phyloP scores from a whole-genome alignment of 352 stramenopile species.

The Globisporangium rhizosaccharum region DNA sequence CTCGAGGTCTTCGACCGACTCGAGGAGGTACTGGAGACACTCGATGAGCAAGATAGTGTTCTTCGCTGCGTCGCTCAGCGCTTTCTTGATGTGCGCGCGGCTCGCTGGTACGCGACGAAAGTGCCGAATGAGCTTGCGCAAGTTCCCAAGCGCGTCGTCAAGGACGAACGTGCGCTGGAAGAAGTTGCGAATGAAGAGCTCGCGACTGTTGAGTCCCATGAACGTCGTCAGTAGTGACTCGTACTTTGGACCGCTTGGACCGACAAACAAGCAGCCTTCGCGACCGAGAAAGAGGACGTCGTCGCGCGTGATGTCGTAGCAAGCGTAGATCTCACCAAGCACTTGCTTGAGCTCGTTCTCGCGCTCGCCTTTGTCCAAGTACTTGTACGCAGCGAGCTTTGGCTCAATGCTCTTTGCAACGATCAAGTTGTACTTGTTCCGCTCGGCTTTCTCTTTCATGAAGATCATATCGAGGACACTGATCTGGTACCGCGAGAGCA shows the following conservation, averaged over 20 bases:
- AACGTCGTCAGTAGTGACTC: slow-evolving; percentile 95
- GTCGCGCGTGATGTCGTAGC: slow-evolving; percentile 95
- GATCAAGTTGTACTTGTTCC: slow-evolving; percentile 98
- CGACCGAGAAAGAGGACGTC: slow-evolving; percentile 95
- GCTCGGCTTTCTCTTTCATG: slow-evolving; percentile 88
- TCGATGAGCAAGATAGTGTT: slow-evolving; percentile 96
- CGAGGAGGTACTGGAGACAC: slow-evolving; percentile 93
- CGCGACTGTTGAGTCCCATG: slow-evolving; percentile 94
- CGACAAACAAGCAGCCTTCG: slow-evolving; percentile 91
- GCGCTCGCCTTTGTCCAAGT: slow-evolving; percentile 96
- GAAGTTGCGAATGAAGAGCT: slow-evolving; percentile 98
- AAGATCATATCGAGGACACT: slow-evolving; percentile 96
- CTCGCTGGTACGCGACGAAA: slow-evolving; percentile 79
- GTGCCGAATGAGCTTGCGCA: slow-evolving; percentile 85
- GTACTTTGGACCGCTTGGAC: slow-evolving; percentile 92
- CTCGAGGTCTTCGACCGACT: slow-evolving; percentile 91
- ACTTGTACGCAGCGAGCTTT: slow-evolving; percentile 94
- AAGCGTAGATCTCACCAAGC: slow-evolving; percentile 92
- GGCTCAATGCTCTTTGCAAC: slow-evolving; percentile 95
- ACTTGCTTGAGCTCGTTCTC: slow-evolving; percentile 97
- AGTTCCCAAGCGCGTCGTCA: slow-evolving; percentile 89
- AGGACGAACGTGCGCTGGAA: slow-evolving; percentile 95
- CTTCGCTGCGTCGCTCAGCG: slow-evolving; percentile 89
- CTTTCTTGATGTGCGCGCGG: slow-evolving; percentile 77
- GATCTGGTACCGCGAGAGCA: slow-evolving; percentile 94